Evolutionary conservation across 78 protist species (phyloP), one percentile per base, ranked within the genome.

Genomic region (Creolimax fragrantissima): DNA sequence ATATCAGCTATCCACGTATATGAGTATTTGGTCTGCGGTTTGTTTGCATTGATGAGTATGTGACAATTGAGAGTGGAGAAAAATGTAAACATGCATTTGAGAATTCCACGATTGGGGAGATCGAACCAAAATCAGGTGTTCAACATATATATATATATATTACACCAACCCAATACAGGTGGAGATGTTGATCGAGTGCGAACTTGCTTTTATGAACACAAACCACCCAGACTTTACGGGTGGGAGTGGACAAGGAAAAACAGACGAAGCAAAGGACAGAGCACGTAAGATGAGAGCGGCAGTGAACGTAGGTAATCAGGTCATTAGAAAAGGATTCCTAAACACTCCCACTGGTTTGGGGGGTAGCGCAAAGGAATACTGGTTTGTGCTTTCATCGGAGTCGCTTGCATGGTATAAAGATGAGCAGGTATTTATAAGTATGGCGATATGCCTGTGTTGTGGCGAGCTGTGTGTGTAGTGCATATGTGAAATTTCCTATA

Each of bases 131-230:
- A n/a, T n/a, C n/a, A n/a, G n/a, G n/a, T n/a, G n/a, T n/a, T n/a
- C n/a, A n/a, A n/a, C n/a, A n/a, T n/a, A n/a, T n/a, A n/a, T n/a
- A n/a, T n/a, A n/a, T n/a, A n/a, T n/a, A n/a, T n/a, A n/a, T n/a
- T n/a, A n/a, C n/a, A n/a, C 74, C 74, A 7, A 7, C 37, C 74
- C 74, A 58, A 17, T 24, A 32, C 24, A 42, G 88, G 41, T 94
- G 11, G 5, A 35, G 41, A 58, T 44, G 44, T 2, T 93, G 41
- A 94, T 96, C 47, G 43, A 41, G 6, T 17, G 42, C 90, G 96
- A 95, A 45, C 43, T 91, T 41, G 89, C 95, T 35, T 95, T 92
- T 88, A 88, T 97, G 90, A 97, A 97, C 95, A 96, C 95, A 3
- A 89, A 88, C 90, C 97, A 95, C 85, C 95, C 95, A 11, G 97